Conservation (phyloP, 1,284 basidiomycete species). For the Schizopora paradoxa region DNA sequence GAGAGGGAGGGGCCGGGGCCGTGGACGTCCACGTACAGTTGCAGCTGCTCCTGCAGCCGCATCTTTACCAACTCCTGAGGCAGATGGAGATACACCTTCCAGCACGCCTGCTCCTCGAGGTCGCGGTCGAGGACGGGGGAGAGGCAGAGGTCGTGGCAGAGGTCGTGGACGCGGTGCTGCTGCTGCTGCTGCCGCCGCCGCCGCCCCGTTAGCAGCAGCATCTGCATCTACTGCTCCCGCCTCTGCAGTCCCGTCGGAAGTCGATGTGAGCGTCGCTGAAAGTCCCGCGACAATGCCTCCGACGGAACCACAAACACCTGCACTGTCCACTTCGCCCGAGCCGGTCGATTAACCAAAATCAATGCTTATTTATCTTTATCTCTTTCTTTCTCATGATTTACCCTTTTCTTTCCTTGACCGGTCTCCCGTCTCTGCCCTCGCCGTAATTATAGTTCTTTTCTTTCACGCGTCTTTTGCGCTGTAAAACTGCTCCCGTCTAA, state of each 20-base stretch:
- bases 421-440: too few species aligned
- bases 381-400: background rate
- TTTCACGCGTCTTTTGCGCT: too few species aligned
- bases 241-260: conserved; percentile 18
- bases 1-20: conserved; percentile 15
- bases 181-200: conserved; percentile 23
- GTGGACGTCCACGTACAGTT: conserved; percentile 30
- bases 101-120: conserved; percentile 23
- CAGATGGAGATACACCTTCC: conserved; percentile 17
- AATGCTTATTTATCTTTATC: conserved; percentile 1
- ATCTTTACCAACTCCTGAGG: conserved; percentile 22
- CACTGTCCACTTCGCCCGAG: conserved; percentile 20
- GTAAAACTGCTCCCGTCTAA: too few species aligned
- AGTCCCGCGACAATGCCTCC: conserved; percentile 24
- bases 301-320: conserved; percentile 29
- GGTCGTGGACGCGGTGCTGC: conserved; percentile 22
- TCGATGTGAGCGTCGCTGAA: conserved; percentile 23
- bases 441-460: too few species aligned
- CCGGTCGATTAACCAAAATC: conserved; percentile 26
- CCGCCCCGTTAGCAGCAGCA: conserved; percentile 22
- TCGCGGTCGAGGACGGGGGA: conserved; percentile 27
- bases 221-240: conserved; percentile 13
- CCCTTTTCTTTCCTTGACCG: too few species aligned
- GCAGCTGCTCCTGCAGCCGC: conserved; percentile 18
- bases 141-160: conserved; percentile 28